These are phyloP conservation scores for Herpetospermum pedunculosum DNA, from an alignment of 306 rosid species.

Conservation along the genomic window DNA sequence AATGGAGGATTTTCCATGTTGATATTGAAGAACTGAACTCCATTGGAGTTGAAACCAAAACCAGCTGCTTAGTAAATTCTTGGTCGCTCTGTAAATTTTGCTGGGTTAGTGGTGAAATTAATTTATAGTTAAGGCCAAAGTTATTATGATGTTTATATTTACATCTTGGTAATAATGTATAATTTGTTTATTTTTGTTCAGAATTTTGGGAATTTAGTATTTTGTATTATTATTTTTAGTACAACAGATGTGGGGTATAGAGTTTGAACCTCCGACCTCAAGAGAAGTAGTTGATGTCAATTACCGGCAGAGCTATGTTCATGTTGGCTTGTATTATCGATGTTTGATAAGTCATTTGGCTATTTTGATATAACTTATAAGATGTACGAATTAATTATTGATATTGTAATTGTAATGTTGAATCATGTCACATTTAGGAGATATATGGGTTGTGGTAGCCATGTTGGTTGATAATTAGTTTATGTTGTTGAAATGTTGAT, in stretches of 20 bases:
- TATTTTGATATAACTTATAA: neutral
- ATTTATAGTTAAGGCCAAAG: neutral
- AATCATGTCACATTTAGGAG: no score
- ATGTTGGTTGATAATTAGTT: no score
- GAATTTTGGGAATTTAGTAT: neutral
- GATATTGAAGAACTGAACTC: neutral
- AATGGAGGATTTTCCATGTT: neutral
- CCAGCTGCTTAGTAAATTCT: neutral
- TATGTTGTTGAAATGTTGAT: no score
- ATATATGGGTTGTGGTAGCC: no score
- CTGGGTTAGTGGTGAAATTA: neutral
- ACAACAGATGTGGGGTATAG: no score
- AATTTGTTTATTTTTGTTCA: neutral
- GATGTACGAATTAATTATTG: neutral
- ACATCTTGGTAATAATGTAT: neutral
- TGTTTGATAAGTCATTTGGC: neutral
- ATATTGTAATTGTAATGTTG: neutral
- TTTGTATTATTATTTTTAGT: no score
- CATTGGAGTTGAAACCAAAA: neutral
- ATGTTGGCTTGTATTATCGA: no score
- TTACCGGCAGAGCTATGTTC: no score
- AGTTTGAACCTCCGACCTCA: no score
- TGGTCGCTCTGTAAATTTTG: neutral
- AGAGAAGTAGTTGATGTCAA: no score
- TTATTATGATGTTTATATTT: neutral